phyloP scores from a whole-genome alignment of 1,139 yeast species.

The Lodderomyces beijingensis region DNA sequence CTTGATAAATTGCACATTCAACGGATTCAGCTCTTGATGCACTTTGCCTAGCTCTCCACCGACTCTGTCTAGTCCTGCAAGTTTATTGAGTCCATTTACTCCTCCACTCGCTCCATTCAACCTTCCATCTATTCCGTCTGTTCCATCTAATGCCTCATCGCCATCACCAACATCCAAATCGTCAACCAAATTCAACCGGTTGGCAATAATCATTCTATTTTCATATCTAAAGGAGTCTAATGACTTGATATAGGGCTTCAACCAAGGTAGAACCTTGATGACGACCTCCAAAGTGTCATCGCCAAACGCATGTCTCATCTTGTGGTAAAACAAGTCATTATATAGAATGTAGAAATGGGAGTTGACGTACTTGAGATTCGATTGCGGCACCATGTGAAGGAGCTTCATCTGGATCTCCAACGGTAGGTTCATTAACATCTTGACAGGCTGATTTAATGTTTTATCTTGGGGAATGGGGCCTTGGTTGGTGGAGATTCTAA shows the following conservation, averaged over 20 bases:
- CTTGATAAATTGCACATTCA: constrained; percentile 28
- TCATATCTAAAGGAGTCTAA: constrained; percentile 44
- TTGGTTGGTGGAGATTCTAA: no score
- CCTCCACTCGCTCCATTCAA: neutral
- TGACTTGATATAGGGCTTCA: constrained; percentile 40
- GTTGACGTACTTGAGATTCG: constrained; percentile 38
- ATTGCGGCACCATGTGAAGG: constrained; percentile 37
- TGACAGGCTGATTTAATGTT: no score
- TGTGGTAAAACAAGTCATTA: constrained; percentile 46
- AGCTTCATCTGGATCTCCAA: constrained; percentile 46
- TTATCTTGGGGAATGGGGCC: no score
- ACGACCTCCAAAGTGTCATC: constrained; percentile 26
- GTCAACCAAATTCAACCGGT: constrained; percentile 22
- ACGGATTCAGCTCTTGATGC: constrained; percentile 12
- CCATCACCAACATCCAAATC: constrained; percentile 3
- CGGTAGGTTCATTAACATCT: constrained; percentile 38
- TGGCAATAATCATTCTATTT: constrained; percentile 32
- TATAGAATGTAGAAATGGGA: constrained; percentile 43
- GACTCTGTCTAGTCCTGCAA: neutral
- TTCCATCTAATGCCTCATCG: constrained; percentile 8
- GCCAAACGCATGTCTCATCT: constrained; percentile 42
- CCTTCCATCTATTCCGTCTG: neutral
- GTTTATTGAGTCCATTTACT: no score
- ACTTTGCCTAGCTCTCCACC: neutral
- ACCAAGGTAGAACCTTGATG: constrained; percentile 36